These are phyloP conservation scores for Paraphoma chrysanthemicola DNA, from an alignment of 2,329 filamentous ascomycete species.

Conservation along the genomic window DNA sequence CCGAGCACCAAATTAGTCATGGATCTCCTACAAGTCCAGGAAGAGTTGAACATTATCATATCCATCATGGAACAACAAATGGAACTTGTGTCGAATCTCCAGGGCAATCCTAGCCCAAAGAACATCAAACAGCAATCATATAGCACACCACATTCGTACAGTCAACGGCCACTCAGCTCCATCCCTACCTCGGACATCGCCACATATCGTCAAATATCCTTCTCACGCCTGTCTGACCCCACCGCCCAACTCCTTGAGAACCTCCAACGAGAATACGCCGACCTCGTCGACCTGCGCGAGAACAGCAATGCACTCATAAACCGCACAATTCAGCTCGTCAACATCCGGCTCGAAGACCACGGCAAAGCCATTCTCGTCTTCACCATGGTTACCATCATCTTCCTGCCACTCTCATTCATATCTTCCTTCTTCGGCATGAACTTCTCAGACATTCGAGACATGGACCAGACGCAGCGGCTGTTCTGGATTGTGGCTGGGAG, in stretches of 20 bases:
- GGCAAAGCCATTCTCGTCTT: constrained; percentile 54
- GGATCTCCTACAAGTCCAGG: constrained; percentile 53
- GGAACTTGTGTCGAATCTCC: constrained; percentile 44
- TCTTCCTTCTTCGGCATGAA: constrained; percentile 56
- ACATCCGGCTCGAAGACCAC: constrained; percentile 55
- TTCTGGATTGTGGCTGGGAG: constrained; percentile 52
- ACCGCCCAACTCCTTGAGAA: constrained; percentile 50
- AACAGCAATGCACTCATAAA: constrained; percentile 54
- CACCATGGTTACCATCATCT: constrained; percentile 54
- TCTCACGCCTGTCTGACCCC: constrained; percentile 47
- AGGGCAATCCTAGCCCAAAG: constrained; percentile 17
- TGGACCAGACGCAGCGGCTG: constrained; percentile 46
- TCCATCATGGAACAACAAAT: constrained; percentile 53
- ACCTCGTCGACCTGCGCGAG: constrained; percentile 50
- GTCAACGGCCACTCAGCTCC: constrained; percentile 13
- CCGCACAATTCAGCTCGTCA: constrained; percentile 53
- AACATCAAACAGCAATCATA: constrained; percentile 11
- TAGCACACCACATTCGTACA: constrained; percentile 9
- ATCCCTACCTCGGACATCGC: constrained; percentile 33
- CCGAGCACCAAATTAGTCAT: constrained; percentile 54
- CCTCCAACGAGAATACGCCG: constrained; percentile 49
- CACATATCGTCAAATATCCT: constrained; percentile 48
- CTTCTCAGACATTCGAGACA: constrained; percentile 49
- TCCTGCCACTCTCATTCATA: constrained; percentile 54
- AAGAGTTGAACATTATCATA: constrained; percentile 55